Base-by-base conservation (phyloP, 352 stramenopile species). In the Phytophthora palmivora region DNA sequence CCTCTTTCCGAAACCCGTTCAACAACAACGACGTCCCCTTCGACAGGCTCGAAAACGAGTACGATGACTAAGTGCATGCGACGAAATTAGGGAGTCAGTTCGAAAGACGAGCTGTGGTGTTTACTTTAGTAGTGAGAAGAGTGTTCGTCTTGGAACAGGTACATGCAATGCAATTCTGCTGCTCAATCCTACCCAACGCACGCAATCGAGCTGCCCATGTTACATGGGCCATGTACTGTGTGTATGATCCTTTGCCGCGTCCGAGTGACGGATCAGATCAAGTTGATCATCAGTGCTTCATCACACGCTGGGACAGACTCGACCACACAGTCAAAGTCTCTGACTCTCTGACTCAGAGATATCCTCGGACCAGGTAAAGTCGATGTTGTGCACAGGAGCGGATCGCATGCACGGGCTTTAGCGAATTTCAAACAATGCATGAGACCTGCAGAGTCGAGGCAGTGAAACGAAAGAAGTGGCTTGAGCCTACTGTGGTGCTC, bases 11-110 rank as follows among this genome's bases (percentile, higher is more conserved):
- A 52, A 22, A 39, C 48, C 7, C 43, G 38, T 30, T 26, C 56
- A 16, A 46, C 53, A 4, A 61, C 51, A 3, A 47, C 44, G 0
- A 43, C 42, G 28, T 18, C 44, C 12, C 58, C 56, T 11, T 32
- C 56, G 6, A 47, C 47, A 6, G 43, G 22, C 19, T 64, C 56
- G 38, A 37, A 47, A 18, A 18, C 28, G 6, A 37, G 26, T 8
- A 58, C 46, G 30, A 48, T 30, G 16, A 19, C n/a, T 6, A 63
- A 69, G 34, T 63, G 46, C 37, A 41, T 68, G 37, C 51, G 59
- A 10, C 60, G 53, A 19, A 15, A 69, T 24, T 69, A 58, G 52
- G 28, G 10, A n/a, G 44, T 28, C 22, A 6, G 2, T 11, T 39
- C 26, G 15, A 46, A 58, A 10, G 9, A 30, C 32, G 19, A 18